A percentile compares a stretch with the other conserved stretches of the same genome.
Conservation (phyloP, 345 rosid species). For the Theobroma cacao region DNA sequence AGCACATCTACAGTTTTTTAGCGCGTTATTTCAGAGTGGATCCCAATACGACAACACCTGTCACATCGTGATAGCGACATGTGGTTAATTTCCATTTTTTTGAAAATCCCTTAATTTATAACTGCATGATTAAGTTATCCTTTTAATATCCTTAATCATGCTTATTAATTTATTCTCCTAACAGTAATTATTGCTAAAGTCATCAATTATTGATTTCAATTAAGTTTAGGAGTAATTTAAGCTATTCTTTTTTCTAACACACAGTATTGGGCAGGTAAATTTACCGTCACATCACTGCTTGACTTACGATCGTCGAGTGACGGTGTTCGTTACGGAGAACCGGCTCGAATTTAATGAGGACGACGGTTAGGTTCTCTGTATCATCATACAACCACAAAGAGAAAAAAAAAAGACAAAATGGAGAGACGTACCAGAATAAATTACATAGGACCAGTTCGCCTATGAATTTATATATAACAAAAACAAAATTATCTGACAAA, state of each 20-base stretch:
- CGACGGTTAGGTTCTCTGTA: too few relatives aligned
- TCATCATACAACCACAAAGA: too few relatives aligned
- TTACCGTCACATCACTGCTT: background rate
- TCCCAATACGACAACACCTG: background rate
- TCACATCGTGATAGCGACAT: background rate
- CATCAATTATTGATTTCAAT: background rate
- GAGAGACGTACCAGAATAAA: too few relatives aligned
- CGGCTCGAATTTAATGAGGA: background rate
- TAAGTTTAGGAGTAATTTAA: background rate
- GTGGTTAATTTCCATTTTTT: too few relatives aligned
- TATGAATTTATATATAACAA: too few relatives aligned
- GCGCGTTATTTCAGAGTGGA: slow-evolving; percentile 1
- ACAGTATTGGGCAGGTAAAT: background rate
- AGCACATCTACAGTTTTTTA: background rate
- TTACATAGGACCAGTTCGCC: too few relatives aligned
- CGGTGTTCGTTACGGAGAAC: too few relatives aligned
- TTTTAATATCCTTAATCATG: background rate
- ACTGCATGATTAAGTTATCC: background rate
- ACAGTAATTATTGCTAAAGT: background rate
- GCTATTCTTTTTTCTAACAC: background rate
- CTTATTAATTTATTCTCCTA: background rate
- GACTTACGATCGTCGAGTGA: background rate
- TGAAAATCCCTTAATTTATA: too few relatives aligned
- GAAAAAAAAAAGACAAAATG: too few relatives aligned
- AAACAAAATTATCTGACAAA: too few relatives aligned